phyloP scores from a whole-genome alignment of 2,329 filamentous ascomycete species.

The Cladophialophora psammophila region DNA sequence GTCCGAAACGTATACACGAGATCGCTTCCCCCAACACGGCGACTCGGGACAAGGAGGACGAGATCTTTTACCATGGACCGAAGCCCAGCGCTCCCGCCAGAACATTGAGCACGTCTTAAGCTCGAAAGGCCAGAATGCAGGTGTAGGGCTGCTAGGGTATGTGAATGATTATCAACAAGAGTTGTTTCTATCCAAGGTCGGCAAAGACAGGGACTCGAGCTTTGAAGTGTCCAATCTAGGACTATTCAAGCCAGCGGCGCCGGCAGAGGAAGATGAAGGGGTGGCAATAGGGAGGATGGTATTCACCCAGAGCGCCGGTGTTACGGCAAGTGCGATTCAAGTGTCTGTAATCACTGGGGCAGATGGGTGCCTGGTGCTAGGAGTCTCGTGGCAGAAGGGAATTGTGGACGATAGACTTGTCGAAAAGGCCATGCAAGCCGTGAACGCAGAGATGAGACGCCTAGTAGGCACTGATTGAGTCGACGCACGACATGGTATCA shows the following conservation, averaged over 20 bases:
- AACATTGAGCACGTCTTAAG: conserved; percentile 43
- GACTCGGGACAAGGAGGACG: conserved; percentile 23
- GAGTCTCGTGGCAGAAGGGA: conserved; percentile 29
- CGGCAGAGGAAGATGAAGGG: conserved; percentile 19
- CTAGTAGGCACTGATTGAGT: not conserved
- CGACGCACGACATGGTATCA: no score
- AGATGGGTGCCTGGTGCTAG: conserved; percentile 50
- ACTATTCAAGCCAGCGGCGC: conserved; percentile 39
- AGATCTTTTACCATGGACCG: conserved; percentile 43
- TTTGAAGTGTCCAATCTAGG: conserved; percentile 60
- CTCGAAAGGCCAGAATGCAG: conserved; percentile 45
- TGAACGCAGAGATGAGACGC: conserved; percentile 9
- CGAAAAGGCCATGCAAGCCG: conserved; percentile 3
- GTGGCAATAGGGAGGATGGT: conserved; percentile 49
- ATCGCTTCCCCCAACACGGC: conserved; percentile 20
- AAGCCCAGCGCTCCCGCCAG: conserved; percentile 44
- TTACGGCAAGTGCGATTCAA: conserved; percentile 48
- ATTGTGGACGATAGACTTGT: conserved; percentile 26
- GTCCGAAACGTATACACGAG: conserved; percentile 43
- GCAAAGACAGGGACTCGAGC: conserved; percentile 47
- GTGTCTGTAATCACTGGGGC: conserved; percentile 54
- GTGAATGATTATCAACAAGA: conserved; percentile 51
- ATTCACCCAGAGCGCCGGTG: conserved; percentile 55
- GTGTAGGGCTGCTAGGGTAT: conserved; percentile 50
- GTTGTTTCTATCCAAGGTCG: conserved; percentile 49